Base-by-base conservation (phyloP, 352 stramenopile genomes). In the Pythium rhizo-oryzae region DNA sequence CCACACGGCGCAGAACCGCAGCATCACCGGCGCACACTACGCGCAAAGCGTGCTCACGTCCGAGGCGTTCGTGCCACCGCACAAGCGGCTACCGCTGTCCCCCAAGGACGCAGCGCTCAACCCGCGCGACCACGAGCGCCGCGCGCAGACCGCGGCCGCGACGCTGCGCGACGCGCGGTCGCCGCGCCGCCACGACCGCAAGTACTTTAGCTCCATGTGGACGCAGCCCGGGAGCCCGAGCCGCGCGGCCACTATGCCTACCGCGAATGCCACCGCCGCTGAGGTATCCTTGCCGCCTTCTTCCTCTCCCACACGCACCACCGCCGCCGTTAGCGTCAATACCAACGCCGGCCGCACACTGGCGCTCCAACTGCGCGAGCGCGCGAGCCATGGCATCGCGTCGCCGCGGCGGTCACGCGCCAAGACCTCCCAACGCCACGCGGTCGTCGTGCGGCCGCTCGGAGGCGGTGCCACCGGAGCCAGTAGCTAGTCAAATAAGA, bases 151-250 rank as follows among this genome's bases (percentile, higher is more conserved):
- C 19, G 81, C 78, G 9, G 65, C 71, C 1, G 67, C 76, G n/a
- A 65, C 25, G 60, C 50, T 69, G 39, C 67, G 68, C 12, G 63
- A 68, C 3, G 71, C 73, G 30, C 73, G 71, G 8, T 81, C 76
- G 18, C 63, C 81, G 12, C 73, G 81, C 43, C 69, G 66, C 12
- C 60, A 55, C 25, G 65, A 74, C 28, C 83, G 79, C 62, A 90
- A 84, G 46, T 90, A 87, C 58, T 85, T 90, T 51, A 73, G 69
- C 39, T 90, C 81, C 35, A 87, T 90, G 78, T 90, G 81, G 81
- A 79, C 74, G 21, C 66, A 84, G 50, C 35, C 69, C 25, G 60
- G 55, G 37, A 65, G 53, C 21, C 49, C 54, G 19, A 60, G 59
- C n/a, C 43, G 41, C n/a, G 50, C 46, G 23, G 41, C 39, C 21